These are phyloP conservation scores for Plasmodium billcollinsi DNA, from an alignment of 169 alveolate genomes.

Conservation along the genomic window DNA sequence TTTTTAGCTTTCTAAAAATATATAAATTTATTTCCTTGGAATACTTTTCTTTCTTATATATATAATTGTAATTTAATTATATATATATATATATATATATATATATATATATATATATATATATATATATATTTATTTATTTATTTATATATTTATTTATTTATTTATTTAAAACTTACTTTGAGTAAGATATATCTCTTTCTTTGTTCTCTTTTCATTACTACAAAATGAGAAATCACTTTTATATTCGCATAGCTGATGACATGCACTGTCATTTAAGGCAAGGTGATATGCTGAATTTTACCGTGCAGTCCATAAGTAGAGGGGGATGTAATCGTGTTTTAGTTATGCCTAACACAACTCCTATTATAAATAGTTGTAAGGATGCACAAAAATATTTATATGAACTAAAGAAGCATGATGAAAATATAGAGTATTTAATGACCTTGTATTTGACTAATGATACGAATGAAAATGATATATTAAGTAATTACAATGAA, in stretches of 20 bases:
- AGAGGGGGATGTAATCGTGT: slow-evolving; percentile 83
- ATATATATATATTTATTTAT: slow-evolving; percentile 1
- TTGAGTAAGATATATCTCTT: neutral
- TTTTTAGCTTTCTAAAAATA: too few relatives aligned
- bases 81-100: too few relatives aligned
- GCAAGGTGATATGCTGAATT: slow-evolving; percentile 80
- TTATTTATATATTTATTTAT: too few relatives aligned
- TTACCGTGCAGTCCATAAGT: slow-evolving; percentile 36
- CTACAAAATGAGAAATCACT: neutral
- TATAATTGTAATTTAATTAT: too few relatives aligned
- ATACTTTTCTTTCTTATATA: too few relatives aligned
- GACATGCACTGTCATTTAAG: slow-evolving; percentile 88
- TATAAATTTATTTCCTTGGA: too few relatives aligned
- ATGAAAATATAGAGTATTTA: slow-evolving; percentile 78
- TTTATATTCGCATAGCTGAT: slow-evolving; percentile 74
- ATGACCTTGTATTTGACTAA: slow-evolving; percentile 85
- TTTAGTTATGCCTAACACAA: slow-evolving; percentile 86
- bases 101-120: neutral
- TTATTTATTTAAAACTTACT: neutral
- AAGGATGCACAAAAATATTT: slow-evolving; percentile 83
- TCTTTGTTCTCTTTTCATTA: neutral
- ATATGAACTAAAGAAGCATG: slow-evolving; percentile 49
- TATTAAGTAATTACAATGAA: slow-evolving; percentile 67
- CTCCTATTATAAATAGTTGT: slow-evolving; percentile 82
- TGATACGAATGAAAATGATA: slow-evolving; percentile 78